Base-by-base conservation (phyloP, 345 rosid species). In the Schrenkiella parvula region DNA sequence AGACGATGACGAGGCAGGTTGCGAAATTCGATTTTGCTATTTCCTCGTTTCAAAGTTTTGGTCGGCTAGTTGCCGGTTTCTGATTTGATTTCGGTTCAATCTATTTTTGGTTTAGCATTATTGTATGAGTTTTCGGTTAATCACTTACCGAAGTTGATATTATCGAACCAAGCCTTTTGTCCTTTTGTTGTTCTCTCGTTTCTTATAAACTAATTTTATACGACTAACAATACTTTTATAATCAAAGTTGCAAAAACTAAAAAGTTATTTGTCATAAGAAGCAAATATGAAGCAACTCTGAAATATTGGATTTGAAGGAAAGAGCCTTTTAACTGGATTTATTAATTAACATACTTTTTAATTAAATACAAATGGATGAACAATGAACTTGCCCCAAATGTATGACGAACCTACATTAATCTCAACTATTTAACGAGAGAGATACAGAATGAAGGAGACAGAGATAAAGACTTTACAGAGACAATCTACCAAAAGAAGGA, bases 371-470 rank as follows among this genome's bases (percentile, higher is more conserved):
- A 58, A 74, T 38, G 37, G 73, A 60, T 32, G 21, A 68, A 68
- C 41, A 66, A 22, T 39, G 78, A 74, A 59, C 66, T 55, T 26
- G 58, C 56, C 68, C 72, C 52, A 66, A 74, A 47, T 46, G 57
- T 55, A 62, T 43, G 22, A 29, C 39, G 53, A 65, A 41, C 43
- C 74, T 58, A 68, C 64, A 50, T 66, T 67, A 67, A 68, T 60
- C 74, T 75, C 74, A 68, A 41, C 74, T 61, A 75, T 52, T 57
- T 60, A 52, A 68, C 56, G 41, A 60, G 35, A 39, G 53, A 57
- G 73, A 60, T 7, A 21, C 52, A 29, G 13, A 37, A n/a, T 1
- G 34, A 53, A 39, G 32, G 34, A 31, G 43, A 57, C 9, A 32
- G 29, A 44, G 17, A 14, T n/a, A 39, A 8, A 50, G 74, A 68